A percentile compares a stretch with the other conserved stretches of the same genome.
phyloP scores from a whole-genome alignment of 2,329 filamentous ascomycete species.

The Elsinoe batatas region DNA sequence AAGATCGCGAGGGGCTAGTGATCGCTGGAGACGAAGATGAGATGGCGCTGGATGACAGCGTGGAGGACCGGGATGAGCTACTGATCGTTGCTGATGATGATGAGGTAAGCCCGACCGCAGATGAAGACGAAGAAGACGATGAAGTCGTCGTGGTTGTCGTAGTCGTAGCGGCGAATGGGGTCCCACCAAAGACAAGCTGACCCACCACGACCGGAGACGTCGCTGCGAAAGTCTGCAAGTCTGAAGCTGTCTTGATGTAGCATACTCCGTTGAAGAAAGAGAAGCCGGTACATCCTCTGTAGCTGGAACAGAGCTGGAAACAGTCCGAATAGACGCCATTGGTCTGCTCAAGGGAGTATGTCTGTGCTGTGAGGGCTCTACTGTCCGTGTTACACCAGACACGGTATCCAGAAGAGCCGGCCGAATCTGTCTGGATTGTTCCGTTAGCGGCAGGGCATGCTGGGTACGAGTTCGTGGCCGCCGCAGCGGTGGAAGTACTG shows the following conservation, averaged over 20 bases:
- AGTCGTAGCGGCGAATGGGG: not conserved
- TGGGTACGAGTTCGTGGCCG: not conserved
- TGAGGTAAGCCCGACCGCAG: too few relatives aligned
- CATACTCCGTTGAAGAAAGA: slow-evolving; percentile 6
- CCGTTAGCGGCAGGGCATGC: slow-evolving; percentile 8
- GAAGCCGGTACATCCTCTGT: not conserved
- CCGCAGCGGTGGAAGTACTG: not conserved
- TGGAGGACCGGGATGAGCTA: too few relatives aligned
- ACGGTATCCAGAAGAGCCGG: not conserved
- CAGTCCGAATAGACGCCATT: slow-evolving; percentile 2
- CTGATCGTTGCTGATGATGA: too few relatives aligned
- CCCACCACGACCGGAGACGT: not conserved
- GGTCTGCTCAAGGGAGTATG: not conserved
- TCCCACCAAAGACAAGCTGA: not conserved
- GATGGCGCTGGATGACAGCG: too few relatives aligned
- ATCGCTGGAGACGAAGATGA: not conserved
- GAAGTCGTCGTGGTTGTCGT: too few relatives aligned
- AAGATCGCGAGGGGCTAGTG: not conserved
- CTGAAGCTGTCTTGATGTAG: not conserved
- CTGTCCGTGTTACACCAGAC: slow-evolving; percentile 9
- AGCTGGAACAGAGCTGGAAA: not conserved
- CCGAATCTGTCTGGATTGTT: not conserved
- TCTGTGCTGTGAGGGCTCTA: not conserved
- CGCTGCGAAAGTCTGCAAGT: not conserved
- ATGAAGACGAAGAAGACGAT: too few relatives aligned